Evolutionary conservation across 1,284 basidiomycete species (phyloP).

Genomic region (Ustilago loliicola): DNA sequence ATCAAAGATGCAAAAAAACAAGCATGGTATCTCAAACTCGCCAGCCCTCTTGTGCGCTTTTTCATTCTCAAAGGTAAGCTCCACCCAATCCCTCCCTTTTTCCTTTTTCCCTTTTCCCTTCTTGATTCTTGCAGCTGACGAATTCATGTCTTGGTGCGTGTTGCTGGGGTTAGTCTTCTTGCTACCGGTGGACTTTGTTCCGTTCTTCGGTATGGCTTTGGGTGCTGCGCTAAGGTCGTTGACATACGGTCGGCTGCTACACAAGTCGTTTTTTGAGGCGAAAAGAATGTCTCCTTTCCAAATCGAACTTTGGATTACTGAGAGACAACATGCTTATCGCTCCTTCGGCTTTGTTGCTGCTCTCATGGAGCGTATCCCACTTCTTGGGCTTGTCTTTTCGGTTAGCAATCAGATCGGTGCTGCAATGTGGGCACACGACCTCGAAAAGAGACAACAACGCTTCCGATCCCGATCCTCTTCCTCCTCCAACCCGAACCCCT

Average conservation of each 20-base stretch:
- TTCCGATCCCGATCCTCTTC: conserved; percentile 19
- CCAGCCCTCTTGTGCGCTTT: conserved; percentile 53
- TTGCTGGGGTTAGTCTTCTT: conserved; percentile 39
- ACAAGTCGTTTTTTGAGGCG: conserved; percentile 59
- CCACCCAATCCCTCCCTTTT: not conserved
- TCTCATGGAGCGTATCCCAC: conserved; percentile 63
- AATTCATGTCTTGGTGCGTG: not conserved
- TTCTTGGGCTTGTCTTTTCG: conserved; percentile 63
- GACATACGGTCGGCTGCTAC: conserved; percentile 50
- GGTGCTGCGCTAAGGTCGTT: conserved; percentile 57
- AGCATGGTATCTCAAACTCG: conserved; percentile 55
- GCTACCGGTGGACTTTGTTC: conserved; percentile 64
- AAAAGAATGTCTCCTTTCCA: conserved; percentile 67
- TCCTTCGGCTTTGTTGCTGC: conserved; percentile 64
- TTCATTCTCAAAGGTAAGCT: conserved; percentile 55
- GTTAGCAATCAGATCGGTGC: conserved; percentile 69
- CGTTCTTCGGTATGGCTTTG: conserved; percentile 59
- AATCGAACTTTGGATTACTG: conserved; percentile 66
- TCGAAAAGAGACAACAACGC: conserved; percentile 67
- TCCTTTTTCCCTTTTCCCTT: too few relatives aligned
- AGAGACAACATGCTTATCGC: conserved; percentile 61
- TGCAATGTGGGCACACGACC: conserved; percentile 69
- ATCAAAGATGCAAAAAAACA: conserved; percentile 59
- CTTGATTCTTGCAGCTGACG: not conserved
- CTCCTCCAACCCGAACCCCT: too few relatives aligned